phyloP scores from a whole-genome alignment of 306 rosid species.

The cucumber (Cucumis sativus) region DNA sequence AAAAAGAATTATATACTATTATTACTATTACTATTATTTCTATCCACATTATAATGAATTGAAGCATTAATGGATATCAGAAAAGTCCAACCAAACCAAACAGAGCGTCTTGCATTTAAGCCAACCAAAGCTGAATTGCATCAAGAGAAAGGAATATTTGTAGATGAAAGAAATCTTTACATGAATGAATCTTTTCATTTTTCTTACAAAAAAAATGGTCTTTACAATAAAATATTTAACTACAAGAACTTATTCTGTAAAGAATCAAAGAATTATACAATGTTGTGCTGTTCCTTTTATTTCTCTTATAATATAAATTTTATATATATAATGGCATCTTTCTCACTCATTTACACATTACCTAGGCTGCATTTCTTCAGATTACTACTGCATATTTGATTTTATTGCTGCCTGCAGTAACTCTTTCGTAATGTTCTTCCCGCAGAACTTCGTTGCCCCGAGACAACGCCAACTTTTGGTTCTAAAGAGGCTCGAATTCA shows the following conservation, averaged over 20 bases:
- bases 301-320: constrained; percentile 1
- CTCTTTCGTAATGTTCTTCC: not conserved
- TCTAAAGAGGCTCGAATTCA: constrained; percentile 18
- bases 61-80: not conserved
- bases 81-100: not conserved
- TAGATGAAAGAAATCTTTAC: not conserved
- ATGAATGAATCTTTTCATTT: not conserved
- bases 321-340: not conserved
- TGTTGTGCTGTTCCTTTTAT: not conserved
- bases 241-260: constrained; percentile 29
- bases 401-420: not conserved
- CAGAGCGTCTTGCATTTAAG: not conserved
- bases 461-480: not conserved
- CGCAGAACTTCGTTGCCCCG: not conserved
- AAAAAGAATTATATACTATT: too few species aligned
- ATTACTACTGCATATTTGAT: not conserved
- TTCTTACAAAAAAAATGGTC: constrained; percentile 1
- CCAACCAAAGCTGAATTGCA: not conserved
- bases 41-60: not conserved
- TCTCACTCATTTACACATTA: constrained; percentile 1
- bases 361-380: not conserved
- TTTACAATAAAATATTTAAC: constrained; percentile 17
- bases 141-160: not conserved
- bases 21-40: too few species aligned
- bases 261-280: constrained; percentile 44